Percentiles rank a stretch among this genome's conserved stretches.
phyloP scores from a whole-genome alignment of 1,139 yeast species.

The Saccharomyces pastorianus region DNA sequence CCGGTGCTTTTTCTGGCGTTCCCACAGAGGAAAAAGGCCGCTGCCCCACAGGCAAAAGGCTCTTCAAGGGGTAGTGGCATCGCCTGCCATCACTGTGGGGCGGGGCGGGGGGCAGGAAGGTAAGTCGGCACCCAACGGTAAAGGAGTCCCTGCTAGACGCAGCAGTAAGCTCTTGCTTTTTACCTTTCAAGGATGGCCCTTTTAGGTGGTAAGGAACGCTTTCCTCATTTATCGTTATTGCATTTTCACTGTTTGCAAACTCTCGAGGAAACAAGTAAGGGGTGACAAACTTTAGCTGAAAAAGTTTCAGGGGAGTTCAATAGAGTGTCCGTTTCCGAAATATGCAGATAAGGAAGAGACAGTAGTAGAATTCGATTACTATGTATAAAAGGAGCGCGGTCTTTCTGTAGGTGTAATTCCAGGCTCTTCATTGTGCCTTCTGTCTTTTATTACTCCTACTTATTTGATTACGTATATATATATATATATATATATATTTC shows the following conservation, averaged over 20 bases:
- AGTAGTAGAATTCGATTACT: not conserved
- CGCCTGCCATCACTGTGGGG: not conserved
- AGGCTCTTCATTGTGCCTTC: not conserved
- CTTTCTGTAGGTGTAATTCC: not conserved
- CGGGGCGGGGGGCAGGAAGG: not conserved
- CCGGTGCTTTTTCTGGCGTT: not conserved
- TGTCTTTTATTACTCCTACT: not conserved
- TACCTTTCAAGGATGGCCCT: not conserved
- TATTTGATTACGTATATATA: not conserved
- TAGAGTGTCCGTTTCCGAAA: not conserved
- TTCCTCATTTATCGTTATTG: not conserved
- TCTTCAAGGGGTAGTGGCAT: not conserved
- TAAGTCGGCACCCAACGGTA: not conserved
- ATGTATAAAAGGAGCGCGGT: not conserved
- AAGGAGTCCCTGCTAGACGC: not conserved
- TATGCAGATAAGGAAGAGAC: not conserved
- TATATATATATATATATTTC: not conserved
- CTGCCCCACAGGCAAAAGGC: not conserved
- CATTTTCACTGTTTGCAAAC: not conserved
- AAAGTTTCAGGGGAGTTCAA: not conserved
- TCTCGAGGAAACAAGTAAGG: constrained; percentile 1
- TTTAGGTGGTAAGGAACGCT: not conserved
- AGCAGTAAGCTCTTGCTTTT: not conserved
- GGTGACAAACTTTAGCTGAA: not conserved
- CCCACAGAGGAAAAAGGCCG: not conserved